phyloP scores from a whole-genome alignment of 2,329 filamentous ascomycete genomes.

The Nothomitra cinnamomea region DNA sequence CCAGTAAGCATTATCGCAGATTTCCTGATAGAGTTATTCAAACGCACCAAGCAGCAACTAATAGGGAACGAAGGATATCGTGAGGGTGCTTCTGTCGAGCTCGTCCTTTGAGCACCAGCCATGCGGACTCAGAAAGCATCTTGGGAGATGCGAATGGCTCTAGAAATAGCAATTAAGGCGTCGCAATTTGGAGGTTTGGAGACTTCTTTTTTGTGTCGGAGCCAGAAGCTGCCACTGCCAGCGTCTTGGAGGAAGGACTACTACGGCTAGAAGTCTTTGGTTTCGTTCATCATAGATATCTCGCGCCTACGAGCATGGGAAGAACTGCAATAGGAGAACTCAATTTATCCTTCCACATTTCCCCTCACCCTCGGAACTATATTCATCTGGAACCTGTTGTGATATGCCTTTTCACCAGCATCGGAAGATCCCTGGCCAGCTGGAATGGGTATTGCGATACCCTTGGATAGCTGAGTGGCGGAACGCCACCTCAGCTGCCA shows the following conservation, averaged over 20 bases:
- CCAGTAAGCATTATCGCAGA: background rate
- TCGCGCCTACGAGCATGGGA: too few relatives aligned
- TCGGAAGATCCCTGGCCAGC: too few relatives aligned
- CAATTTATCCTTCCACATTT: too few relatives aligned
- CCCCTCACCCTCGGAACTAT: too few relatives aligned
- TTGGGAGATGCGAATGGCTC: background rate
- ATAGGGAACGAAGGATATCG: background rate
- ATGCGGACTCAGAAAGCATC: background rate
- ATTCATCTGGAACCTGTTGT: too few relatives aligned
- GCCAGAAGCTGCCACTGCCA: background rate
- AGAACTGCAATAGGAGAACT: too few relatives aligned
- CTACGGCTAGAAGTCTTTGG: background rate
- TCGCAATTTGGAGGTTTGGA: background rate
- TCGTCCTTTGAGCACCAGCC: background rate
- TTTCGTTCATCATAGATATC: background rate
- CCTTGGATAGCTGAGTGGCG: too few relatives aligned
- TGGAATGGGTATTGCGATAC: too few relatives aligned
- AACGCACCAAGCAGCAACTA: background rate
- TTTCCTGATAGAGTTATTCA: background rate
- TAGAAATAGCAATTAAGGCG: background rate
- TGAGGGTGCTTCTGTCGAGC: background rate
- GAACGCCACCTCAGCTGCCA: too few relatives aligned
- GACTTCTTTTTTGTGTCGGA: background rate
- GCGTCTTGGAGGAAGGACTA: background rate
- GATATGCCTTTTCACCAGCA: too few relatives aligned